Conservation (phyloP, 2,329 filamentous ascomycete species). For the Canariomyces notabilis region DNA sequence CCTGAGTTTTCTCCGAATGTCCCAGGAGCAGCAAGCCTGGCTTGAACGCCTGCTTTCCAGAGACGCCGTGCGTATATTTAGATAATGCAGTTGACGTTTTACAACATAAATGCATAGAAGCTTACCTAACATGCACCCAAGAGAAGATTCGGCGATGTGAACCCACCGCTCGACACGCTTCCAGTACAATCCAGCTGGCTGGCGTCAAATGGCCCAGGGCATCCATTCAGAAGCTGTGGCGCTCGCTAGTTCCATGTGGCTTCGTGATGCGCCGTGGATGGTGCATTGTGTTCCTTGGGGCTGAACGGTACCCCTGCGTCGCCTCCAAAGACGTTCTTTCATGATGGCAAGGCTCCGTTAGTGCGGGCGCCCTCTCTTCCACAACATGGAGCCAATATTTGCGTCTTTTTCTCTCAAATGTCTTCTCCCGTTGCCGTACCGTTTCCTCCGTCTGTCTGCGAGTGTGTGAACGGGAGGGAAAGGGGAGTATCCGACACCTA, state of each 20-base stretch:
- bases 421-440: not conserved
- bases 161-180: too few species aligned
- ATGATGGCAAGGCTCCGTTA: conserved; percentile 8
- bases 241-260: conserved; percentile 4
- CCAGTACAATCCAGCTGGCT: too few species aligned
- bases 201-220: too few species aligned
- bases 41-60: too few species aligned
- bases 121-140: too few species aligned
- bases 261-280: not conserved
- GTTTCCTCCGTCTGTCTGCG: not conserved
- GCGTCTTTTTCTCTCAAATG: not conserved
- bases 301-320: conserved; percentile 13
- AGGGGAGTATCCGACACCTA: not conserved
- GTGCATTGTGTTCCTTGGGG: conserved; percentile 8
- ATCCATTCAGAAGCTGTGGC: conserved; percentile 4
- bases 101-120: too few species aligned
- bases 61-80: too few species aligned
- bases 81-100: too few species aligned
- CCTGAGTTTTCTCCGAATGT: too few species aligned
- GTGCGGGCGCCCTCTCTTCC: not conserved
- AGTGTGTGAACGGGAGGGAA: not conserved
- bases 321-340: not conserved
- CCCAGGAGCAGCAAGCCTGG: too few species aligned
- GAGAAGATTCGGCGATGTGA: too few species aligned
- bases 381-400: not conserved